Conservation (phyloP, 2,329 filamentous ascomycete genomes). For the Diaporthe longicolla region DNA sequence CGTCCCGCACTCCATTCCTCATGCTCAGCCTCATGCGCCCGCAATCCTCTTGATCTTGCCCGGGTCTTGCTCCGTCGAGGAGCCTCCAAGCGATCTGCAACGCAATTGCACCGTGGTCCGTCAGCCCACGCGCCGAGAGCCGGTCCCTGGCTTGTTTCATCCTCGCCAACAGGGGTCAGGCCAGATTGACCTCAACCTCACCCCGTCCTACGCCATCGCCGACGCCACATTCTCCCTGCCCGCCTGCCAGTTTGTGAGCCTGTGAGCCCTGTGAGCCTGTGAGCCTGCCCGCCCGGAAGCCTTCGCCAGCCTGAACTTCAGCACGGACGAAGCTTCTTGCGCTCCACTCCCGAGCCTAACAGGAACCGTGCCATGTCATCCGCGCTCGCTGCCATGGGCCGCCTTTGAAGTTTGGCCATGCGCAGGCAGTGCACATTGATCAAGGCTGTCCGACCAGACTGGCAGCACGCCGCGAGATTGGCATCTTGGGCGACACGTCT, state of each 20-base stretch:
- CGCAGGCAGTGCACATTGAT: neutral
- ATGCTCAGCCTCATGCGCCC: slow-evolving; percentile 26
- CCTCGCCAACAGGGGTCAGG: slow-evolving; percentile 31
- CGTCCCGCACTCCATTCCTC: slow-evolving; percentile 16
- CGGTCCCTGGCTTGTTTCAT: slow-evolving; percentile 38
- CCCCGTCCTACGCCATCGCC: slow-evolving; percentile 8
- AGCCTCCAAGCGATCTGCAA: slow-evolving; percentile 31
- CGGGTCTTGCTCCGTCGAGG: slow-evolving; percentile 11
- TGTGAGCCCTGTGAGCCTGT: neutral
- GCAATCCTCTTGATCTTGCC: neutral
- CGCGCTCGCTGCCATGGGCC: neutral
- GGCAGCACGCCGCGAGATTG: neutral
- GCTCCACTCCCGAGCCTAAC: slow-evolving; percentile 15
- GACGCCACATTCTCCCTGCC: slow-evolving; percentile 6
- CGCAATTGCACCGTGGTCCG: slow-evolving; percentile 35
- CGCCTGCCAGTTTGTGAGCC: neutral
- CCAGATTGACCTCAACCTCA: slow-evolving; percentile 32
- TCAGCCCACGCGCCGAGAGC: slow-evolving; percentile 30
- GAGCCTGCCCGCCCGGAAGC: neutral
- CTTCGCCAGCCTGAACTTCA: slow-evolving; percentile 6
- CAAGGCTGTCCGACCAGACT: neutral
- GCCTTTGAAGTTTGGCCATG: neutral
- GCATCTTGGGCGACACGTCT: neutral
- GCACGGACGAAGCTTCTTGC: slow-evolving; percentile 25
- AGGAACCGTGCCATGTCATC: slow-evolving; percentile 12